Base-by-base conservation (phyloP, 768 basidiomycete species). In the Russula emetica region DNA sequence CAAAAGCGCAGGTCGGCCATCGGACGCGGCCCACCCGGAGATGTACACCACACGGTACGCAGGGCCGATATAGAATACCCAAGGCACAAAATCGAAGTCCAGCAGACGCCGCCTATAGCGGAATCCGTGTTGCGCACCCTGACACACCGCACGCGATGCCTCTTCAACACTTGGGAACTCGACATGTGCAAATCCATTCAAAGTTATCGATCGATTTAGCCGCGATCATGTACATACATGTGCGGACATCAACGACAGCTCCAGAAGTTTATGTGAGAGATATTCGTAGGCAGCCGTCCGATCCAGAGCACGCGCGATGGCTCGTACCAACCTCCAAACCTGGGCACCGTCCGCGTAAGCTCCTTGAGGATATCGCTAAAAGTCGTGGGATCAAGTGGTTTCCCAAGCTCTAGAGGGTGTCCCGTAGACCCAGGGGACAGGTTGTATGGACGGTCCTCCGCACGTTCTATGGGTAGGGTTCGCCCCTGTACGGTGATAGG, bases 241-340 rank as follows among this genome's bases (percentile, higher is more conserved):
- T 1, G 22, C 66, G 66, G 38, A 66, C 62, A 26, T 60, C 66
- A 16, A 64, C 66, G 20, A 66, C 57, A 11, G 58, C 57, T 64
- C 62, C 62, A 66, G n/a, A 64, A 66, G 9, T 52, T 49, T n/a
- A n/a, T 20, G 24, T 16, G 30, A 66, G 62, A 32, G 1, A 64
- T 26, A 13, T 22, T 2, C 0, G 2, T 2, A 1, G 63, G 63
- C 14, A 64, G 20, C 30, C 59, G 28, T 1, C 63, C 63, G 40
- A 64, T 24, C 63, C 63, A 64, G 24, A 64, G 38, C 42, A 64
- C 63, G 7, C 55, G 63, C 18, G 59, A 61, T 7, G 59, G 59
- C 20, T 22, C 58, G 6, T 22, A 28, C 14, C 8, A 26, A n/a
- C 63, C 63, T 44, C 20, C 55, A 59, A 59, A 59, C 5, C 47